Conservation (phyloP, 495 filamentous ascomycete genomes). For the Aspergillus saccharolyticus region DNA sequence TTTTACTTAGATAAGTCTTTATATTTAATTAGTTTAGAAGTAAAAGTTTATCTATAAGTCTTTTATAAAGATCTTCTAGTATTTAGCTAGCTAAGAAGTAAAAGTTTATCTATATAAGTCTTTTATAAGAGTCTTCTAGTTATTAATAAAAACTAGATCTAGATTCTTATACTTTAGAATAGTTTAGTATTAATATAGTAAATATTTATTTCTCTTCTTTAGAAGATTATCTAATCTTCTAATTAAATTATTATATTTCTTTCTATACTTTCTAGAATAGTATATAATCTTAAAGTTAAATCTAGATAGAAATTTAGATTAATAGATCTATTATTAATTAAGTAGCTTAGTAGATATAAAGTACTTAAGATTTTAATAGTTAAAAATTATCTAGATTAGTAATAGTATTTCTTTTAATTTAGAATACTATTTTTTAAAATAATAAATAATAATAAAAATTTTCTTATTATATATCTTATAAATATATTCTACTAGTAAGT, state of each 20-base stretch:
- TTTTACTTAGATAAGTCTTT: background rate
- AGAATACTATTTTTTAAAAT: constrained; percentile 9
- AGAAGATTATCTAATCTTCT: background rate
- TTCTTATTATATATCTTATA: no score
- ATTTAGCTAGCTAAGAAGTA: no score
- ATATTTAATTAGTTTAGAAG: background rate
- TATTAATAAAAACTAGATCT: background rate
- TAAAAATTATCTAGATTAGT: background rate
- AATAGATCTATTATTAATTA: constrained; percentile 2
- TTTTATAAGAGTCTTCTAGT: background rate
- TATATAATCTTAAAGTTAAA: constrained; percentile 8
- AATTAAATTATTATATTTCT: constrained; percentile 2
- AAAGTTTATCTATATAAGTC: no score
- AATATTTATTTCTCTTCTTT: background rate
- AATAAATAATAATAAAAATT: constrained; percentile 9
- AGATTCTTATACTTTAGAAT: constrained; percentile 2
- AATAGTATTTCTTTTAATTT: constrained; percentile 5
- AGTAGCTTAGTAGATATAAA: constrained; percentile 6
- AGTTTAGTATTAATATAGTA: background rate
- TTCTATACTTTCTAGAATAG: background rate
- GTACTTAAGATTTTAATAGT: constrained; percentile 6
- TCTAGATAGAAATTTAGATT: constrained; percentile 1
- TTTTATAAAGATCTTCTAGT: no score
- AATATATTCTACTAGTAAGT: no score
- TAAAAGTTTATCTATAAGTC: no score